phyloP scores from a whole-genome alignment of 177 flowering plant genomes.

The Vitis hybrid region DNA sequence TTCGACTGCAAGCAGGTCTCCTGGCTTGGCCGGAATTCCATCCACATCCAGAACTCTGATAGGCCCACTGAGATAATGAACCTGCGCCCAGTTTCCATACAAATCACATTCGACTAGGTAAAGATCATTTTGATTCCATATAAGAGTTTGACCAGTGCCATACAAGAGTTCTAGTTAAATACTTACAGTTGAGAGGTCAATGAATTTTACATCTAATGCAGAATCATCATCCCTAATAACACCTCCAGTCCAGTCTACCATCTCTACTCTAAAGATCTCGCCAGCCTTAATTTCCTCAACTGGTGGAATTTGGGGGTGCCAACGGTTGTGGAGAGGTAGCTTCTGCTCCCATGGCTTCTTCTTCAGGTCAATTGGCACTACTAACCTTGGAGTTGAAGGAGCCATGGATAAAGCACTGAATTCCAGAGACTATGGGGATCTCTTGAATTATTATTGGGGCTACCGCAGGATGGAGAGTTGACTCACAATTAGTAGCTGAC shows the following conservation, averaged over 20 bases:
- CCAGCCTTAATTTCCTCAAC: constrained; percentile 61
- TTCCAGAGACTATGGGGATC: not conserved
- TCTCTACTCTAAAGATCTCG: constrained; percentile 74
- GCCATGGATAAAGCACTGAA: constrained; percentile 45
- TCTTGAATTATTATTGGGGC: not conserved
- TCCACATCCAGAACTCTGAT: constrained; percentile 65
- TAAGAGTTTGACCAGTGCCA: not conserved
- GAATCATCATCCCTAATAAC: constrained; percentile 56
- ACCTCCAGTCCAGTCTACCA: constrained; percentile 92
- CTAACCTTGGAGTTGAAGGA: constrained; percentile 62
- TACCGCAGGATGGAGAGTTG: not conserved
- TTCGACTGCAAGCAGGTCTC: constrained; percentile 91
- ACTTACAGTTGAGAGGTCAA: constrained; percentile 84
- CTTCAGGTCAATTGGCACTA: constrained; percentile 60
- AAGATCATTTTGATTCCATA: too few relatives aligned
- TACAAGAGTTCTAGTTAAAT: not conserved
- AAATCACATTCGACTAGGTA: not conserved
- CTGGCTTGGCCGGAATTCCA: constrained; percentile 79
- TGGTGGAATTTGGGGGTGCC: constrained; percentile 80
- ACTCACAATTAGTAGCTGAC: constrained; percentile 16
- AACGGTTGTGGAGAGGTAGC: constrained; percentile 73
- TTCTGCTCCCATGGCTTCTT: constrained; percentile 77
- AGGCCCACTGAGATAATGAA: constrained; percentile 92
- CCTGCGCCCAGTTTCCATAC: constrained; percentile 32
- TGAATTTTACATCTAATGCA: constrained; percentile 61